A percentile compares a stretch with the other conserved stretches of the same genome.
Conservation (phyloP, 495 filamentous ascomycete species). For the Lepidopterella palustris region DNA sequence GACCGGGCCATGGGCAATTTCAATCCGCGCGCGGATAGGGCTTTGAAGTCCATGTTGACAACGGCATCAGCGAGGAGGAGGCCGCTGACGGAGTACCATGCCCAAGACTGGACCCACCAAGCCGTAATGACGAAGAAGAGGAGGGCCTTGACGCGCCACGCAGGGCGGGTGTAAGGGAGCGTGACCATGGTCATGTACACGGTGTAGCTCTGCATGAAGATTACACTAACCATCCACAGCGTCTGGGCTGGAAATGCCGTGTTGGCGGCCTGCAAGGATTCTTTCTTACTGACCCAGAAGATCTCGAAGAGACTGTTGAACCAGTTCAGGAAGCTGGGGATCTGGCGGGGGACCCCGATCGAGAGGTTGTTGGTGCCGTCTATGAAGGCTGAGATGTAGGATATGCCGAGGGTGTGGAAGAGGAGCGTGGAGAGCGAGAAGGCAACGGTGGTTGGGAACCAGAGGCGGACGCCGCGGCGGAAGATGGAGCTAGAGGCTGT, state of each 20-base stretch:
- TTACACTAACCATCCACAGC: constrained; percentile 34
- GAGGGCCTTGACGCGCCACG: constrained; percentile 33
- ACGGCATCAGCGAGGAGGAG: constrained; percentile 35
- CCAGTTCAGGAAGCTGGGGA: constrained; percentile 33
- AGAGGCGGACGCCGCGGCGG: constrained; percentile 29
- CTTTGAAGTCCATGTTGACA: constrained; percentile 35
- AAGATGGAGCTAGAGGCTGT: constrained; percentile 26
- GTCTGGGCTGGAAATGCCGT: constrained; percentile 35
- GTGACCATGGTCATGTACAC: constrained; percentile 39
- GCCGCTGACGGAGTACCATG: constrained; percentile 36
- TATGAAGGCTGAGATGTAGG: constrained; percentile 25
- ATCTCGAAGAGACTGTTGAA: constrained; percentile 40
- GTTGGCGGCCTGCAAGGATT: constrained; percentile 30
- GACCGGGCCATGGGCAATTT: background rate
- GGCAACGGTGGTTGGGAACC: constrained; percentile 31
- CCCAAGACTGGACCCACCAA: constrained; percentile 40
- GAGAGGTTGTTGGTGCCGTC: constrained; percentile 27
- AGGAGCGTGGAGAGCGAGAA: constrained; percentile 30
- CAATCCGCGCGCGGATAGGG: constrained; percentile 23
- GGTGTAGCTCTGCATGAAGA: constrained; percentile 39
- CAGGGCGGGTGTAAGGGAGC: constrained; percentile 33
- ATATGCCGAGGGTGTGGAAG: constrained; percentile 15
- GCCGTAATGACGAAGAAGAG: constrained; percentile 35
- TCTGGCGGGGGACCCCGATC: constrained; percentile 17
- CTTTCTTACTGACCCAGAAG: constrained; percentile 33